Evolutionary conservation across 257 asterid species (phyloP), one percentile per base, ranked within the genome.

Genomic region (Forsythia suspensa): DNA sequence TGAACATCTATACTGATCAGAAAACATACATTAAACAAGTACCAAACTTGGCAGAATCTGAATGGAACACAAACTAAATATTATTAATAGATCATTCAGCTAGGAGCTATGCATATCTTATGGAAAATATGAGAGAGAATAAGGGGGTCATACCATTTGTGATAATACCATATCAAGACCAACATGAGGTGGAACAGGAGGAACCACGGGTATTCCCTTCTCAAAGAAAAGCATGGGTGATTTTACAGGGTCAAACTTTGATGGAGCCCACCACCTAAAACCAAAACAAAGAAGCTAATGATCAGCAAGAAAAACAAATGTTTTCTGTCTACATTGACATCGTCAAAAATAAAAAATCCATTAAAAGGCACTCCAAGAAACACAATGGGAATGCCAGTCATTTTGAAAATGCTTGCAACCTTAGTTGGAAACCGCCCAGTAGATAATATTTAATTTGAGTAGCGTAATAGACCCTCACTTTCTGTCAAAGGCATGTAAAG

Each of bases 181-280:
- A 42, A 81, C 88, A 74, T 90, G 90, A 4, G 96, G 91, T 43
- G 89, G 74, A 61, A 91, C 85, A 15, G 91, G 92, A 82, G 98
- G 98, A 72, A 75, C 85, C 77, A 92, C 77, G 24, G 98, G 99
- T 57, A 76, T 65, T 11, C 95, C 98, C 84, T 88, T 90, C 90
- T 96, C 90, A 78, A 92, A 96, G 91, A 96, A 96, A 72, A 94
- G 87, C 97, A 94, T 90, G 59, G 98, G 99, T 67, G 98, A 91
- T 80, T 88, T 92, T 70, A 91, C 89, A n/a, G 97, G 98, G 84
- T 96, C 97, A 86, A 96, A 96, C 90, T 96, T 96, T 29, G 97
- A 86, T 44, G 98, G 98, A 77, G 98, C 99, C 97, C 97, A 92
- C 99, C 99, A 96, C 99, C 97, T 96, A 84, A 68, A 66, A 40